Evolutionary conservation across 371 early-diverging fungal species (phyloP), one percentile per base, ranked within the genome.

Genomic region (Mortierella sp.): DNA sequence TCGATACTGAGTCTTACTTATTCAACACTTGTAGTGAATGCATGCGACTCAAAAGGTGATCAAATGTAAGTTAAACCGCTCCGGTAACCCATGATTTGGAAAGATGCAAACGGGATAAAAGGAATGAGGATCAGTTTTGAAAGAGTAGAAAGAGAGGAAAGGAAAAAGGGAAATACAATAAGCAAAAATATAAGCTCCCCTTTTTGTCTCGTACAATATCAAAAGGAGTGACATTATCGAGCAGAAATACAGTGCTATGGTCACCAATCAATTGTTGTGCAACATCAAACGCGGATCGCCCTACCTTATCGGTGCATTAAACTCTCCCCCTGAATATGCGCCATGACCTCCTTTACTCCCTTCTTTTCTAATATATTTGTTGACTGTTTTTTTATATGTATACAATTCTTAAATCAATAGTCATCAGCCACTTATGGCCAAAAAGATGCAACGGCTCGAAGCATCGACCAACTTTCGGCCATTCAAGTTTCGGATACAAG

Each of bases 401-500:
- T 35, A 35, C 35, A 35, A 35, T 35, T 35, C 35, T 35, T 8
- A 35, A 35, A 35, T 35, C 16, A 35, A 10, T 70, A 90, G 88
- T 62, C 90, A 90, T 62, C 90, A 90, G 77, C 90, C 90, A 43
- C 81, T 88, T 37, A 90, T 89, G 89, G 90, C 90, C 26, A 90
- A 90, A 66, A 89, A 89, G 75, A 88, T 90, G 84, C 90, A 89
- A 57, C 88, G 89, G 47, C 83, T 90, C 26, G 88, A 88, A 62
- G 88, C 90, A 35, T 88, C 90, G 20, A 79, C 88, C 16, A 89
- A 89, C 59, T 92, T 89, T 77, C 84, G 89, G 16, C 88, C 90
- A 26, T 89, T 92, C 85, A 88, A 90, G 66, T 92, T 92, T 78
- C 89, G 92, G 22, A 92, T 92, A 70, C 89, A 89, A 72, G 87